phyloP scores from a whole-genome alignment of 1,284 basidiomycete genomes.

The Termitomyces sp. region DNA sequence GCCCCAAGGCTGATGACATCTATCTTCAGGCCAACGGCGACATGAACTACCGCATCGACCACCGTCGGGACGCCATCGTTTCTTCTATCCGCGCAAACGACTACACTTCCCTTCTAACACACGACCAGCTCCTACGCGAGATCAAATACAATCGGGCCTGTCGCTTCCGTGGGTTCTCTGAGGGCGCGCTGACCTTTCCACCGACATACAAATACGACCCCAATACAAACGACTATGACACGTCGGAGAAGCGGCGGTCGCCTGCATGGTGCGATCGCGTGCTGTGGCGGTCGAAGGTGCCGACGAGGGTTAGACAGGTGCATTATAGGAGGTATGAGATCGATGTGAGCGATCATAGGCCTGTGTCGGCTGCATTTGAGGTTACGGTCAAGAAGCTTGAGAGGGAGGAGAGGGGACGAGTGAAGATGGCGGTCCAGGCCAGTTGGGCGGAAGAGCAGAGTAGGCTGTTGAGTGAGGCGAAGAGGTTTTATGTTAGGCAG shows the following conservation, averaged over 20 bases:
- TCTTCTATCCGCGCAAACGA: conserved; percentile 64
- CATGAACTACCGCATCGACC: conserved; percentile 93
- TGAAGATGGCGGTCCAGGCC: conserved; percentile 48
- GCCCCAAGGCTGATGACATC: neutral
- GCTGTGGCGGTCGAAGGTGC: conserved; percentile 68
- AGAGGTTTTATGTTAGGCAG: conserved; percentile 47
- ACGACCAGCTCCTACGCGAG: conserved; percentile 91
- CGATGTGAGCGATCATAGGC: conserved; percentile 83
- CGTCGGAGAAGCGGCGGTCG: conserved; percentile 81
- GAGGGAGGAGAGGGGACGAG: conserved; percentile 48
- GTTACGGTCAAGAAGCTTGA: conserved; percentile 72
- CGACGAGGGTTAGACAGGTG: conserved; percentile 53
- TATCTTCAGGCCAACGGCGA: conserved; percentile 65
- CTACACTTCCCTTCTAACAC: conserved; percentile 55
- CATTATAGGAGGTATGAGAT: conserved; percentile 78
- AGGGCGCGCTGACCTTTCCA: conserved; percentile 76
- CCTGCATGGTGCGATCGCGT: conserved; percentile 98
- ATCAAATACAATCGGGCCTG: conserved; percentile 83
- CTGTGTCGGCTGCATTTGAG: conserved; percentile 75
- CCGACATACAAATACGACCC: conserved; percentile 98
- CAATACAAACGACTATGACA: conserved; percentile 75
- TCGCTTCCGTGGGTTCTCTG: conserved; percentile 78
- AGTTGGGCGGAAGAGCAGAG: conserved; percentile 59
- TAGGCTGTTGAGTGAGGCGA: conserved; percentile 45
- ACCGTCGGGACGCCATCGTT: conserved; percentile 78